Evolutionary conservation across 768 basidiomycete species (phyloP).

Genomic region (Crucibulum laeve): DNA sequence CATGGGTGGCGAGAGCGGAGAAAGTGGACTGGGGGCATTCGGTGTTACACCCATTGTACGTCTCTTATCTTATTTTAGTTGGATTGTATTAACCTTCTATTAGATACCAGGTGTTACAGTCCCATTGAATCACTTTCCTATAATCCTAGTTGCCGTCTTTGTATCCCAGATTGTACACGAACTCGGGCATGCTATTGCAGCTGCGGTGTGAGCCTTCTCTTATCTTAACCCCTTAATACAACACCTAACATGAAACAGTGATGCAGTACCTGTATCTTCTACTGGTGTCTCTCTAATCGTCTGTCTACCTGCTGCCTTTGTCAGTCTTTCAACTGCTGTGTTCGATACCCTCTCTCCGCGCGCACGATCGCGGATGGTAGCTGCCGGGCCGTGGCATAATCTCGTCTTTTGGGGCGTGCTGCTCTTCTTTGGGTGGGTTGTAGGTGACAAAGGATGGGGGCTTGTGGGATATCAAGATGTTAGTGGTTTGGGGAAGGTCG

Average conservation of each 20-base stretch:
- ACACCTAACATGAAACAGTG: constrained; percentile 33
- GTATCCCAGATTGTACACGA: constrained; percentile 74
- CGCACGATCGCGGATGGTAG: constrained; percentile 55
- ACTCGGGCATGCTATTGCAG: constrained; percentile 72
- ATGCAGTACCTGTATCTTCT: constrained; percentile 56
- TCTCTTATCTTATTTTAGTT: constrained; percentile 5
- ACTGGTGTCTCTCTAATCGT: constrained; percentile 59
- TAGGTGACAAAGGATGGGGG: constrained; percentile 21
- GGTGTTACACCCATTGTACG: constrained; percentile 26
- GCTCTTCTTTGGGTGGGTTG: constrained; percentile 26
- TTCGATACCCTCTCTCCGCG: constrained; percentile 33
- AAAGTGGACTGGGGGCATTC: neutral
- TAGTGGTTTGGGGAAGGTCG: constrained; percentile 45
- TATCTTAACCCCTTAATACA: neutral
- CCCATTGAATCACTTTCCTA: constrained; percentile 65
- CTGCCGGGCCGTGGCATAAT: constrained; percentile 81
- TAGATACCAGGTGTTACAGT: constrained; percentile 84
- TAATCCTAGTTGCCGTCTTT: constrained; percentile 59
- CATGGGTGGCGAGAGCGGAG: neutral
- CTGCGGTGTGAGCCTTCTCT: constrained; percentile 55
- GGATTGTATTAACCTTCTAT: constrained; percentile 7
- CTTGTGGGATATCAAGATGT: constrained; percentile 52
- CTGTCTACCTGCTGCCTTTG: constrained; percentile 72
- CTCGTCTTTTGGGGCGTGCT: constrained; percentile 53
- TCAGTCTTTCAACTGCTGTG: constrained; percentile 46